A percentile compares a stretch with the other conserved stretches of the same genome.
phyloP scores from a whole-genome alignment of 1,284 basidiomycete genomes.

The Leccinum pachyderme region DNA sequence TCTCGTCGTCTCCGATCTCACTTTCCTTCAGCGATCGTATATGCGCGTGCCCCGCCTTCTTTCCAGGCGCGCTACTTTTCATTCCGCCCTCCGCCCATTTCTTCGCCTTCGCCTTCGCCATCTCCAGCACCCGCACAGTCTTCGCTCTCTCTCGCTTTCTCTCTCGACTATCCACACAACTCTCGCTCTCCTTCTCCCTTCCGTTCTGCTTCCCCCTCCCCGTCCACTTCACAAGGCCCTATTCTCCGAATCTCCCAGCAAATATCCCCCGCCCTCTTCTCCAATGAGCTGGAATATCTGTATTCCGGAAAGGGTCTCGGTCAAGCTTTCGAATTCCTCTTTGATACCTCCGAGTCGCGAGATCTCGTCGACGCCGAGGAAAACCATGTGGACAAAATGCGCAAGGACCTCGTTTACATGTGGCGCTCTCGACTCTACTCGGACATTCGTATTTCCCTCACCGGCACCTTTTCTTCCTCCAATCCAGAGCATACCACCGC shows the following conservation, averaged over 20 bases:
- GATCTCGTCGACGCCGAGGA: constrained; percentile 52
- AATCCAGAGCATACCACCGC: constrained; percentile 71
- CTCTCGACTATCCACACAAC: constrained; percentile 42
- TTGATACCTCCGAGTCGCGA: constrained; percentile 62
- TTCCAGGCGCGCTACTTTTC: constrained; percentile 86
- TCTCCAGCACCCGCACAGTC: constrained; percentile 56
- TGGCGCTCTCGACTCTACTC: constrained; percentile 92
- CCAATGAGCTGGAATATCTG: constrained; percentile 86
- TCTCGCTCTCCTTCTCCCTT: constrained; percentile 60
- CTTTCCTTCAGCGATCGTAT: constrained; percentile 73
- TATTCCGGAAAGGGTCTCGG: constrained; percentile 88
- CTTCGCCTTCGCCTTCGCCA: constrained; percentile 57
- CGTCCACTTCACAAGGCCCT: constrained; percentile 39
- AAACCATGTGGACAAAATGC: constrained; percentile 80
- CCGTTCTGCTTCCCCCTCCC: constrained; percentile 43
- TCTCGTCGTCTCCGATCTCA: constrained; percentile 5
- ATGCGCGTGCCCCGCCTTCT: constrained; percentile 86
- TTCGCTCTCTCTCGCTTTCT: constrained; percentile 56
- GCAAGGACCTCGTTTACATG: constrained; percentile 93
- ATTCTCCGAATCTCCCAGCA: constrained; percentile 60
- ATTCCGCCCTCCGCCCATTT: constrained; percentile 55
- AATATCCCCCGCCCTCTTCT: constrained; percentile 75
- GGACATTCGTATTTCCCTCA: constrained; percentile 80
- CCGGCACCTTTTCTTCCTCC: constrained; percentile 56
- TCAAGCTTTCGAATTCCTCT: constrained; percentile 87